Evolutionary conservation across 2,329 filamentous ascomycete genomes (phyloP), one percentile per base, ranked within the genome.

Genomic region (Diaporthe sp.): DNA sequence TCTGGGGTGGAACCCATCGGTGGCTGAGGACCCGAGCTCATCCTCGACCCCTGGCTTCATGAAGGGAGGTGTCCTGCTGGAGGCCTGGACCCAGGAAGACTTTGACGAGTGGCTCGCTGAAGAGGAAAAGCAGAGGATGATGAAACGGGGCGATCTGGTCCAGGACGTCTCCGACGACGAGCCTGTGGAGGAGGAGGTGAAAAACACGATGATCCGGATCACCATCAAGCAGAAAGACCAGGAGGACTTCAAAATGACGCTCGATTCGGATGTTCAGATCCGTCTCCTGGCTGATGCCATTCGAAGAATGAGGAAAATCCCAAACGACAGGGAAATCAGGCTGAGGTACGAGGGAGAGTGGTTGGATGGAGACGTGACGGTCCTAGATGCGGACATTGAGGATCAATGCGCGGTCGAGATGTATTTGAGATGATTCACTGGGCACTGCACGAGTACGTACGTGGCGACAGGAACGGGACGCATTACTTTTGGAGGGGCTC

Each of bases 381-480:
- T 97, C 61, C 87, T 87, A 60, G 91, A 94, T 49, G 89, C 92
- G 3, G 95, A 95, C 25, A 90, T 98, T 55, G 91, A 91, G 61
- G 93, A 97, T 80, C 88, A 92, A 86, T 94, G 96, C 82, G 88
- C 89, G 39, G 86, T 98, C 47, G 95, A 98, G 83, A 93, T 97
- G 31, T 88, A 93, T 78, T 83, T 95, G 72, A 90, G 88, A 78
- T 91, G 78, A 84, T 42, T 2, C 28, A 25, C 12, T 2, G 34
- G 17, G 34, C 13, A 17, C 20, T 9, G 12, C 15, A n/a, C 31
- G 34, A 34, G 34, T 34, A 63, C 7, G 58, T 37, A 20, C n/a
- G 5, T 47, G 37, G 47, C 17, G 47, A 37, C 17, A 37, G n/a
- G 7, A 63, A 37, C 28, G 34, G n/a, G 37, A 22, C 25, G 39